Conservation (phyloP, 1,284 basidiomycete genomes). For the Coniophora puteana region DNA sequence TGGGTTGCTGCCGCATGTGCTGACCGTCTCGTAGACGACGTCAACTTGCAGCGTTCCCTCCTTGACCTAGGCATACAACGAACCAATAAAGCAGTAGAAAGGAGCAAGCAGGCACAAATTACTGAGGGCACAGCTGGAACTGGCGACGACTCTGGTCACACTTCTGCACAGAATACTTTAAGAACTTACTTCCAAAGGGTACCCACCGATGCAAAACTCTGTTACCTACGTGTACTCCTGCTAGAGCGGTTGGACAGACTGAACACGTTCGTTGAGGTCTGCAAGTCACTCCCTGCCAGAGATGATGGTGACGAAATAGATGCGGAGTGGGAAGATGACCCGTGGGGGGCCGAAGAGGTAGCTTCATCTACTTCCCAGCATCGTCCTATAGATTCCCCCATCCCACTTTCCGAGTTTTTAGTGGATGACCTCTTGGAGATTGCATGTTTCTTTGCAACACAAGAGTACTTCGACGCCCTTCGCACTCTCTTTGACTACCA, state of each 20-base stretch:
- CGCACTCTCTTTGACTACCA: slow-evolving; percentile 58
- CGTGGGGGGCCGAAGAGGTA: slow-evolving; percentile 54
- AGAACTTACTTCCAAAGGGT: slow-evolving; percentile 47
- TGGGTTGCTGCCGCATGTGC: slow-evolving; percentile 72
- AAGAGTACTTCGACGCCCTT: slow-evolving; percentile 55
- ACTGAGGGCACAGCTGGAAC: slow-evolving; percentile 5
- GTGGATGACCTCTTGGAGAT: slow-evolving; percentile 51
- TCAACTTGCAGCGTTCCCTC: slow-evolving; percentile 50
- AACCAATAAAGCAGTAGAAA: slow-evolving; percentile 44
- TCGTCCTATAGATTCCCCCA: slow-evolving; percentile 30
- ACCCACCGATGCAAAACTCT: slow-evolving; percentile 59
- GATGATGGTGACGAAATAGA: slow-evolving; percentile 36
- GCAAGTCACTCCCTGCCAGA: slow-evolving; percentile 33
- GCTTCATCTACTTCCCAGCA: slow-evolving; percentile 21
- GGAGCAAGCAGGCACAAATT: slow-evolving; percentile 38
- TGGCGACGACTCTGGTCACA: no score
- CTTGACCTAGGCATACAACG: slow-evolving; percentile 61
- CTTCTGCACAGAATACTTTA: slow-evolving; percentile 36
- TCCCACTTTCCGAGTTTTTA: slow-evolving; percentile 66
- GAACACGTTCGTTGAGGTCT: slow-evolving; percentile 64
- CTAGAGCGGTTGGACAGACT: slow-evolving; percentile 62
- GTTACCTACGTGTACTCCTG: slow-evolving; percentile 56
- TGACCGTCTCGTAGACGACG: slow-evolving; percentile 63
- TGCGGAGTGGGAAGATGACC: slow-evolving; percentile 76
- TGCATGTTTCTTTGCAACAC: slow-evolving; percentile 65